Evolutionary conservation across 2,329 filamentous ascomycete genomes (phyloP).

Genomic region (Alternaria sp.): DNA sequence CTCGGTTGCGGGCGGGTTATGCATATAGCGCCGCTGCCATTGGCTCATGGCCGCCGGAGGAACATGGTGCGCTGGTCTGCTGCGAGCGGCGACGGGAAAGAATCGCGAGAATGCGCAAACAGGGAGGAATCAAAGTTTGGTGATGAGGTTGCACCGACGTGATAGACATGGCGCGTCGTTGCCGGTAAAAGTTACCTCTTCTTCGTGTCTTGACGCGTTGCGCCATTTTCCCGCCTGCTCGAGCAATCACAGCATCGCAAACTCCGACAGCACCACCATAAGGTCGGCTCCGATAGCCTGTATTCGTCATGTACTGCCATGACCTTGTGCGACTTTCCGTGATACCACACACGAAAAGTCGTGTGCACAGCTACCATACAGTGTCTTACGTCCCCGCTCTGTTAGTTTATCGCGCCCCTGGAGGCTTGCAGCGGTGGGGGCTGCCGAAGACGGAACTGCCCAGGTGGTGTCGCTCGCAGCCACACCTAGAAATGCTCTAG

Average conservation of each 20-base stretch:
- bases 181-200: slow-evolving; percentile 30
- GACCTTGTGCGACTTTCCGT: not conserved
- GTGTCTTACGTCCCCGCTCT: not conserved
- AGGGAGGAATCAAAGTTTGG: not conserved
- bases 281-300: slow-evolving; percentile 16
- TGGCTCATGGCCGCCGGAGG: slow-evolving; percentile 24
- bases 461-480: not conserved
- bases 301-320: not conserved
- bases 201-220: slow-evolving; percentile 22
- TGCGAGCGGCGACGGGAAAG: not conserved
- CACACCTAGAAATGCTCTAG: not conserved
- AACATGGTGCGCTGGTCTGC: slow-evolving; percentile 6
- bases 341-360: not conserved
- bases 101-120: slow-evolving; percentile 4
- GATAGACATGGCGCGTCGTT: slow-evolving; percentile 4
- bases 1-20: slow-evolving; percentile 35
- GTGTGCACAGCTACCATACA: not conserved
- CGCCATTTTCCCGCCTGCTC: slow-evolving; percentile 23
- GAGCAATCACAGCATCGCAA: slow-evolving; percentile 26
- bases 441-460: not conserved
- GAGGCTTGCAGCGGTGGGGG: not conserved
- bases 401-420: not conserved
- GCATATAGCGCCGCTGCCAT: slow-evolving; percentile 29
- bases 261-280: slow-evolving; percentile 8
- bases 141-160: not conserved